A percentile compares a stretch with the other conserved stretches of the same genome.
These are phyloP conservation scores for Rhizopus sp. DNA, from an alignment of 371 early-diverging fungal genomes.

Conservation along the genomic window DNA sequence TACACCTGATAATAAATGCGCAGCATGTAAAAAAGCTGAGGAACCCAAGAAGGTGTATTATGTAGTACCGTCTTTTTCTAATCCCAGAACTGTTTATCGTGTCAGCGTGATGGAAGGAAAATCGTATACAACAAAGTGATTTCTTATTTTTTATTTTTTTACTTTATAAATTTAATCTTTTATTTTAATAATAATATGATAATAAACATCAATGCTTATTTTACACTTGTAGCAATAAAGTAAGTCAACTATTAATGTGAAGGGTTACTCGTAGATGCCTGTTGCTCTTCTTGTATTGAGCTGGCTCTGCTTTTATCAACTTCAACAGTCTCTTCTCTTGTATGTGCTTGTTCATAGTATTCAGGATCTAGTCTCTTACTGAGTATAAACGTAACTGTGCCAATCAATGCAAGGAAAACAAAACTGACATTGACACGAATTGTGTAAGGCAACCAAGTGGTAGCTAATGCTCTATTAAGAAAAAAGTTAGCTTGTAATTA, in stretches of 20 bases:
- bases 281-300: too few species aligned
- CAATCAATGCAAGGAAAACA: slow-evolving; percentile 24
- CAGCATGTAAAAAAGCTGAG: slow-evolving; percentile 4
- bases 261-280: too few species aligned
- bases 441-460: slow-evolving; percentile 26
- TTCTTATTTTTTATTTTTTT: too few species aligned
- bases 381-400: slow-evolving; percentile 23
- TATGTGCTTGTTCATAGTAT: slow-evolving; percentile 26
- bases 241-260: too few species aligned
- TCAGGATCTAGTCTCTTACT: slow-evolving; percentile 25
- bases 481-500: not conserved
- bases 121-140: not conserved
- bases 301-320: not conserved
- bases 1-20: slow-evolving; percentile 9
- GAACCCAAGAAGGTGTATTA: not conserved
- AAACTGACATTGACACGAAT: slow-evolving; percentile 35
- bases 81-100: not conserved
- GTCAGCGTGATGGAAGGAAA: not conserved
- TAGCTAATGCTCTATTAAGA: slow-evolving; percentile 26
- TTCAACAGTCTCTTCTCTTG: slow-evolving; percentile 27
- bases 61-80: slow-evolving; percentile 1
- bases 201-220: too few species aligned
- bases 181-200: too few species aligned
- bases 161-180: too few species aligned
- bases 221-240: too few species aligned